A percentile compares a stretch with the other conserved stretches of the same genome.
Conservation (phyloP, 805 yeast genomes). For the Wickerhamiella cacticola region DNA sequence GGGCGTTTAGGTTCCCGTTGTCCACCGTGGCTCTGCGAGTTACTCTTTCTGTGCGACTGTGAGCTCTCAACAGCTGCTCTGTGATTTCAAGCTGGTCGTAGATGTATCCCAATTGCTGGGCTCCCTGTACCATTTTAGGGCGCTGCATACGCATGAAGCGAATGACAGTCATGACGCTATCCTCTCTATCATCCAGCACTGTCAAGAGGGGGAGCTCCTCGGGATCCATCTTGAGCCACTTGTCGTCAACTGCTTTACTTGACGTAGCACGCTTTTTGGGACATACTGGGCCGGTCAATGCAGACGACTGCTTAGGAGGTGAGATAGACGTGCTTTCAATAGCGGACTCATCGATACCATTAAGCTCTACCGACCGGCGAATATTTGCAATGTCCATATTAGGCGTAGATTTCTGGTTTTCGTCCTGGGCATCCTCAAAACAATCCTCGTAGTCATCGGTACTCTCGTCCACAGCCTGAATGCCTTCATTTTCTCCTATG, state of each 20-base stretch:
- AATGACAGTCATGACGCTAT: constrained; percentile 24
- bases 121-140: constrained; percentile 34
- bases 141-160: constrained; percentile 32
- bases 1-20: neutral
- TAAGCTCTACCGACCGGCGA: neutral
- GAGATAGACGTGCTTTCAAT: neutral
- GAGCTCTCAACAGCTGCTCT: constrained; percentile 19
- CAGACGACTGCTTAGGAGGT: neutral
- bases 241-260: neutral
- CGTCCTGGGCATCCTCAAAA: neutral
- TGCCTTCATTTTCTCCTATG: neutral
- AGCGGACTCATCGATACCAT: neutral
- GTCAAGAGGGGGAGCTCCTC: constrained; percentile 17
- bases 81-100: constrained; percentile 28
- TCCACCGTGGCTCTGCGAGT: constrained; percentile 10
- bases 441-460: neutral
- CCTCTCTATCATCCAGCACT: constrained; percentile 16
- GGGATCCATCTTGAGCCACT: constrained; percentile 15
- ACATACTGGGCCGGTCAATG: constrained; percentile 4
- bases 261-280: neutral
- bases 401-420: neutral
- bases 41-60: constrained; percentile 6
- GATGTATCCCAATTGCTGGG: constrained; percentile 30
- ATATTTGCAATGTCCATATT: neutral
- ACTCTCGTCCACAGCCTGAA: neutral